Percentiles rank a stretch among this genome's conserved stretches.
Conservation (phyloP, 1,284 basidiomycete genomes). For the Xerocomus nothofagi region DNA sequence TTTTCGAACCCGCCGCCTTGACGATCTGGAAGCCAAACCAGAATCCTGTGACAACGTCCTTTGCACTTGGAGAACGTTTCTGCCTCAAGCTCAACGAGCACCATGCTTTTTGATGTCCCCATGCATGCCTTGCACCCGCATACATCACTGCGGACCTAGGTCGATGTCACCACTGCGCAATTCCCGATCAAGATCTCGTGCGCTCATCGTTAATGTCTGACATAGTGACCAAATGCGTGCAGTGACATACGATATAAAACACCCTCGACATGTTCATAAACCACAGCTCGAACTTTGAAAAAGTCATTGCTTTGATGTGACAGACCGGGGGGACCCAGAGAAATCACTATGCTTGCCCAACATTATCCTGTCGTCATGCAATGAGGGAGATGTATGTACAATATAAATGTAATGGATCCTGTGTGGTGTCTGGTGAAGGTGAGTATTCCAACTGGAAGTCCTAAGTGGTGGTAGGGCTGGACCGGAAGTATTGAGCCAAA, state of each 20-base stretch:
- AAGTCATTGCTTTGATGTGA: slow-evolving; percentile 14
- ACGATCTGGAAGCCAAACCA: slow-evolving; percentile 7
- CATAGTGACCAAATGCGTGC: slow-evolving; percentile 9
- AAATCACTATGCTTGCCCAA: slow-evolving; percentile 9
- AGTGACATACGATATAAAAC: slow-evolving; percentile 9
- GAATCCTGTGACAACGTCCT: slow-evolving; percentile 23
- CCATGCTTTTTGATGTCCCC: slow-evolving; percentile 9
- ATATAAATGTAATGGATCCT: slow-evolving; percentile 29
- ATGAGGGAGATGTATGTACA: slow-evolving; percentile 29
- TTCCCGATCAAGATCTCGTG: slow-evolving; percentile 28
- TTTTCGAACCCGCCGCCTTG: background rate
- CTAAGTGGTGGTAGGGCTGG: background rate
- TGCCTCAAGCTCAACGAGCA: slow-evolving; percentile 23
- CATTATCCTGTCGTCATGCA: slow-evolving; percentile 21
- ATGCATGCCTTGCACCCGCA: slow-evolving; percentile 12
- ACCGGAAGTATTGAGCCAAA: slow-evolving; percentile 9
- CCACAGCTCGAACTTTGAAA: slow-evolving; percentile 8
- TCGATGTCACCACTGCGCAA: slow-evolving; percentile 17
- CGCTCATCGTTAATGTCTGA: slow-evolving; percentile 16
- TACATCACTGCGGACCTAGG: slow-evolving; percentile 28
- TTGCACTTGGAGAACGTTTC: slow-evolving; percentile 30
- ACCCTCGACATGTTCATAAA: slow-evolving; percentile 28
- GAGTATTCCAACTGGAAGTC: slow-evolving; percentile 5
- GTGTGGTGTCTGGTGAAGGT: slow-evolving; percentile 13
- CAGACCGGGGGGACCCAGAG: slow-evolving; percentile 12